Percentiles rank a stretch among this genome's conserved stretches.
phyloP scores from a whole-genome alignment of 176 grass and related monocot genomes.

The Musa itinerans region DNA sequence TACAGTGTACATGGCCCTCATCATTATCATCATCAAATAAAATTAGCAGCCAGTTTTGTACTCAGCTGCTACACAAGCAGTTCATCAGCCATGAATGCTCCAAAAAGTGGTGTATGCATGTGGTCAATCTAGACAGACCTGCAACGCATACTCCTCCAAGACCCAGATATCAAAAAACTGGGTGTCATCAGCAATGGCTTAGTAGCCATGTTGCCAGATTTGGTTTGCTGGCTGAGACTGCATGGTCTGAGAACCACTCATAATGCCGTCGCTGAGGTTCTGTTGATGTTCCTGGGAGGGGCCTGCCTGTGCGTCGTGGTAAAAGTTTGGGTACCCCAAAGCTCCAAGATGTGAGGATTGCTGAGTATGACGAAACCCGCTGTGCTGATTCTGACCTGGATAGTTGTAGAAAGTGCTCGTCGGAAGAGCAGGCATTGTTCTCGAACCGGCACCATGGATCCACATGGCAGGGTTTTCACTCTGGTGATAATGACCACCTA shows the following conservation, averaged over 20 bases:
- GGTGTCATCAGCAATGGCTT: slow-evolving; percentile 15
- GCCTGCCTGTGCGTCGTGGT: slow-evolving; percentile 44
- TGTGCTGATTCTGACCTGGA: slow-evolving; percentile 71
- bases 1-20: slow-evolving; percentile 13
- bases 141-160: background rate
- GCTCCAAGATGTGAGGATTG: slow-evolving; percentile 63
- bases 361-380: slow-evolving; percentile 57
- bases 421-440: slow-evolving; percentile 52
- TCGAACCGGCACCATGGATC: slow-evolving; percentile 70
- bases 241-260: slow-evolving; percentile 44
- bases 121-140: background rate
- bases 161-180: background rate
- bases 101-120: background rate
- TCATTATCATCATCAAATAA: background rate
- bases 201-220: slow-evolving; percentile 87
- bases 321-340: slow-evolving; percentile 35
- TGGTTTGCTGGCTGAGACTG: slow-evolving; percentile 31
- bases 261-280: slow-evolving; percentile 46
- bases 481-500: slow-evolving; percentile 22
- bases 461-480: slow-evolving; percentile 82
- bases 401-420: slow-evolving; percentile 60
- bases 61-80: background rate
- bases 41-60: slow-evolving; percentile 1
- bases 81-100: background rate
- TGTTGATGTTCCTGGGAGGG: slow-evolving; percentile 55